phyloP scores from a whole-genome alignment of 2,329 filamentous ascomycete genomes.

The Trichophyton equinum region DNA sequence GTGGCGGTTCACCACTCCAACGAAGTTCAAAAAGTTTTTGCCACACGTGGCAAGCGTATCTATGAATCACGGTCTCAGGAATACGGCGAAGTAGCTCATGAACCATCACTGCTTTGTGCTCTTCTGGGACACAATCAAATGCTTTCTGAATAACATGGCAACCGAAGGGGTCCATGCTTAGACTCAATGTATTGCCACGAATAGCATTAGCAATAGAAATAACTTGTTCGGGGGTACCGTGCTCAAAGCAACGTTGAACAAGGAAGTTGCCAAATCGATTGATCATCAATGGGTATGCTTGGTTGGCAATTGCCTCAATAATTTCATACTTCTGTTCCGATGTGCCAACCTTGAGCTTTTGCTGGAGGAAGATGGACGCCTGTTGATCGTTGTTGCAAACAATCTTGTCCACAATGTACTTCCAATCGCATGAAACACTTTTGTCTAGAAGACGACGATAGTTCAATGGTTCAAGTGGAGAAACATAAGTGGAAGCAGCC shows the following conservation, averaged over 20 bases:
- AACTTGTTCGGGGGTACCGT: slow-evolving; percentile 88
- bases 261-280: slow-evolving; percentile 98
- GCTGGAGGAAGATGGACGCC: slow-evolving; percentile 95
- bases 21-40: slow-evolving; percentile 97
- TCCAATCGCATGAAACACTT: slow-evolving; percentile 97
- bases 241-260: slow-evolving; percentile 96
- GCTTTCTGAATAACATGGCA: slow-evolving; percentile 98
- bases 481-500: slow-evolving; percentile 64
- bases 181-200: slow-evolving; percentile 78
- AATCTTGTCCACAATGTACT: slow-evolving; percentile 98
- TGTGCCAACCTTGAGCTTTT: slow-evolving; percentile 95
- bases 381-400: slow-evolving; percentile 99
- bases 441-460: slow-evolving; percentile 90
- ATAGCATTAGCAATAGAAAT: slow-evolving; percentile 90
- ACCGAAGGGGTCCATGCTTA: slow-evolving; percentile 98
- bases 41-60: slow-evolving; percentile 98
- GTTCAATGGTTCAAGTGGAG: slow-evolving; percentile 83
- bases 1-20: slow-evolving; percentile 86
- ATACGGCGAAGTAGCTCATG: slow-evolving; percentile 90
- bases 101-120: slow-evolving; percentile 99
- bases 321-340: slow-evolving; percentile 95
- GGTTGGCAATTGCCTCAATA: slow-evolving; percentile 86
- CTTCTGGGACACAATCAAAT: slow-evolving; percentile 92
- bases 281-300: slow-evolving; percentile 92
- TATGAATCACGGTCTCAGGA: slow-evolving; percentile 93